These are phyloP conservation scores for Nicotiana benthamiana DNA, from an alignment of 257 asterid species.

Conservation along the genomic window DNA sequence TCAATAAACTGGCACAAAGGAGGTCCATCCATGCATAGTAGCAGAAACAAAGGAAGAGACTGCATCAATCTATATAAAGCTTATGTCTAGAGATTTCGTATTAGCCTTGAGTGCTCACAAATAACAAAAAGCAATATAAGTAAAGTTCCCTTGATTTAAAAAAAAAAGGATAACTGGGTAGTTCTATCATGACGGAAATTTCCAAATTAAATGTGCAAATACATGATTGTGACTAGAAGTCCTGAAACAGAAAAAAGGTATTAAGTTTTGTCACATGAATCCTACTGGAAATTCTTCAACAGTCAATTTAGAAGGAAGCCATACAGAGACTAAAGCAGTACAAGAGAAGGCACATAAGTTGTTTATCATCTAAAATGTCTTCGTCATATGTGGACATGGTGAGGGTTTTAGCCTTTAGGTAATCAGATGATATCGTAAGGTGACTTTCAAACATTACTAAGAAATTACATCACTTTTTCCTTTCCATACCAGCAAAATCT, in stretches of 20 bases:
- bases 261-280: background rate
- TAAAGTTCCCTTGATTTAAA: background rate
- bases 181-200: background rate
- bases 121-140: background rate
- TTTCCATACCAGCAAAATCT: background rate
- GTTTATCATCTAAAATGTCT: background rate
- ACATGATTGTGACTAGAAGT: background rate
- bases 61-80: background rate
- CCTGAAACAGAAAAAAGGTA: conserved; percentile 1
- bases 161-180: background rate
- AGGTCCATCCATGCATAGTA: background rate
- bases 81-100: background rate
- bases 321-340: background rate
- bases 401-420: background rate
- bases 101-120: background rate
- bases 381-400: background rate
- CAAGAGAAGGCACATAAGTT: background rate
- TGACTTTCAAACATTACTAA: background rate
- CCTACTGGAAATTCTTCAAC: background rate
- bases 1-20: background rate
- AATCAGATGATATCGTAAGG: background rate
- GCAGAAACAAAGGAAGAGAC: background rate
- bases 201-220: background rate
- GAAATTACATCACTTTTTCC: background rate
- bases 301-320: background rate